Base-by-base conservation (phyloP, 192 early-diverging fungal species). In the Coemansia asiatica region DNA sequence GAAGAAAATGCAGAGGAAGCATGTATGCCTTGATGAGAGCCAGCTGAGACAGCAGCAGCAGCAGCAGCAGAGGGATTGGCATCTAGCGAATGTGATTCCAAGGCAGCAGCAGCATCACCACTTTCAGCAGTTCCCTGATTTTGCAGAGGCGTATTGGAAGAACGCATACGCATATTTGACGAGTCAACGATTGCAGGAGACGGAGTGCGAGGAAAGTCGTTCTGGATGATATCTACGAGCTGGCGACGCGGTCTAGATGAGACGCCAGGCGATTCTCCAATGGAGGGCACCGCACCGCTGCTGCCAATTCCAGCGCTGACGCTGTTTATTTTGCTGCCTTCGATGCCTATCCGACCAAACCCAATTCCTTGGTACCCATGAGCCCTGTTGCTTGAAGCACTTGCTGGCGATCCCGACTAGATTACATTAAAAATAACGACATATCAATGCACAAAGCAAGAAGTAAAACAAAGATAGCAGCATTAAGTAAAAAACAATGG, bases 151-250 rank as follows among this genome's bases (percentile, higher is more conserved):
- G 50, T 56, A 23, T 63, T 71, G 31, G 60, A 25, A 33, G 36
- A 50, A 28, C 79, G 63, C 22, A 46, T 57, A 6, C 67, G 74
- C n/a, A 67, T n/a, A 0, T 61, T 61, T 1, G 56, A 36, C 10
- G 69, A 60, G 35, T 80, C 78, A 13, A 68, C 69, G 15, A 75
- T 56, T 6, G 79, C 74, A 6, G 79, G 79, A 25, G 79, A 82
- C 15, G 79, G 79, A 18, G 79, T 76, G 31, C 79, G 79, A 8
- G 79, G 79, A 46, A 82, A 76, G 61, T 76, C 79, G 29, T 63
- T 67, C 62, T 75, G 78, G 53, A 81, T 81, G 22, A 82, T 82
- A 47, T 74, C 79, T 5, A 76, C 71, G 8, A 82, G 62, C 56
- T 75, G 79, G 50, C 79, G 74, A 16, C 79, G 69, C 21, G 71